Conservation (phyloP, 306 rosid species). For the Chamaecrista fasciculata region DNA sequence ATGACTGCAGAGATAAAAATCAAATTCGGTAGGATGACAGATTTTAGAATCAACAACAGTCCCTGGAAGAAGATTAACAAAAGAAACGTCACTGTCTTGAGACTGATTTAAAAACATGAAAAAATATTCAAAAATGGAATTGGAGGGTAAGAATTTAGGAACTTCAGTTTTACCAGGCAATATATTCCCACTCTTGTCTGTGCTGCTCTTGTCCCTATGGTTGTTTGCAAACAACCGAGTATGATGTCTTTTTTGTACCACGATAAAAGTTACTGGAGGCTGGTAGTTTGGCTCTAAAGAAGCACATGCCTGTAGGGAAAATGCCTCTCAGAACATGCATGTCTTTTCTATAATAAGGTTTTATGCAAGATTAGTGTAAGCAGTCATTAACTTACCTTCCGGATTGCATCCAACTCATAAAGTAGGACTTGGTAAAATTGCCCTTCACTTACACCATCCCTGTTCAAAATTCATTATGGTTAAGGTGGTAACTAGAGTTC, state of each 20-base stretch:
- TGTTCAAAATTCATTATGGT: conserved; percentile 33
- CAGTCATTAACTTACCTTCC: conserved; percentile 56
- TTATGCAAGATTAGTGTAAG: neutral
- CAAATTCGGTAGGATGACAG: conserved; percentile 90
- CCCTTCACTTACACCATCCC: conserved; percentile 97
- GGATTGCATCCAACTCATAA: conserved; percentile 82
- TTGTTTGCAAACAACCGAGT: conserved; percentile 85
- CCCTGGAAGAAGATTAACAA: conserved; percentile 44
- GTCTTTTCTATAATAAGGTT: neutral
- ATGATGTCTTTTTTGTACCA: conserved; percentile 90
- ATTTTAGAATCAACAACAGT: conserved; percentile 86
- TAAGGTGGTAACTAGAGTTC: neutral
- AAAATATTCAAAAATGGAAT: neutral
- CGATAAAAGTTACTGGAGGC: conserved; percentile 90
- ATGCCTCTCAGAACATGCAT: conserved; percentile 17
- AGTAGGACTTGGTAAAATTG: conserved; percentile 91
- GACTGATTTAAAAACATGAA: neutral
- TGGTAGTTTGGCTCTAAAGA: conserved; percentile 92
- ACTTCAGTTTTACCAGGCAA: conserved; percentile 62
- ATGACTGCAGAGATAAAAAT: conserved; percentile 94
- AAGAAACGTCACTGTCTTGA: neutral
- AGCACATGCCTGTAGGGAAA: conserved; percentile 70
- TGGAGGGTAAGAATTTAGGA: neutral
- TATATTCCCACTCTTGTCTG: conserved; percentile 85
- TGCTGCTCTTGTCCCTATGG: conserved; percentile 72